Evolutionary conservation across 2,329 filamentous ascomycete genomes (phyloP).

Genomic region (Xylaria polymorpha): DNA sequence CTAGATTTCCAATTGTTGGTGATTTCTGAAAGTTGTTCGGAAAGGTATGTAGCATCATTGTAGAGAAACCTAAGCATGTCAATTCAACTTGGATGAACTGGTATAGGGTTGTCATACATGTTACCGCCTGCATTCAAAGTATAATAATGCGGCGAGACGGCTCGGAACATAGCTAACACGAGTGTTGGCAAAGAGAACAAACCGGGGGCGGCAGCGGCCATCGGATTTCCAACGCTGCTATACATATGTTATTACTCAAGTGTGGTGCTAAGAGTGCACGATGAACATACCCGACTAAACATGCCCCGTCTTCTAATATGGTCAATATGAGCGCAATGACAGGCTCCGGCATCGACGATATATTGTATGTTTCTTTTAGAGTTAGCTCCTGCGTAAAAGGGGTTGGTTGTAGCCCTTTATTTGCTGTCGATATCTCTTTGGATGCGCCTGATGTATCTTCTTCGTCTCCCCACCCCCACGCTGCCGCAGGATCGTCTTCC

Average conservation of each 20-base stretch:
- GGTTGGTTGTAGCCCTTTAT: constrained; percentile 18
- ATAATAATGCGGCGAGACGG: constrained; percentile 81
- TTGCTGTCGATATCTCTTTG: constrained; percentile 43
- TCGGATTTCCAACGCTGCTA: constrained; percentile 63
- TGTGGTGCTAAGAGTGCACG: neutral
- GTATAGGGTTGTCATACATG: constrained; percentile 62
- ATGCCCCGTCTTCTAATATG: constrained; percentile 70
- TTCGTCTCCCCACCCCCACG: constrained; percentile 88
- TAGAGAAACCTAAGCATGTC: constrained; percentile 68
- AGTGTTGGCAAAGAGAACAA: constrained; percentile 79
- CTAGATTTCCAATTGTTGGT: constrained; percentile 64
- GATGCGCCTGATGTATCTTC: constrained; percentile 56
- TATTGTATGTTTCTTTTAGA: constrained; percentile 85
- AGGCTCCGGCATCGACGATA: constrained; percentile 86
- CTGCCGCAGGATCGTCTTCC: constrained; percentile 66
- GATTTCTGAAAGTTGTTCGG: constrained; percentile 66
- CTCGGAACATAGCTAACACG: constrained; percentile 81
- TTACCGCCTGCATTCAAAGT: constrained; percentile 69
- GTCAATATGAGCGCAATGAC: constrained; percentile 74
- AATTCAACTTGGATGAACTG: neutral
- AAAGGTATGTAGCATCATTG: constrained; percentile 73
- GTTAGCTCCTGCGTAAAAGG: constrained; percentile 72
- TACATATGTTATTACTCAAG: constrained; percentile 27
- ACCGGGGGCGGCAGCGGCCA: constrained; percentile 74
- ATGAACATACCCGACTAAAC: constrained; percentile 61